A percentile compares a stretch with the other conserved stretches of the same genome.
Evolutionary conservation across 2,329 filamentous ascomycete genomes (phyloP).

Genomic region (Stachybotrys chartarum): DNA sequence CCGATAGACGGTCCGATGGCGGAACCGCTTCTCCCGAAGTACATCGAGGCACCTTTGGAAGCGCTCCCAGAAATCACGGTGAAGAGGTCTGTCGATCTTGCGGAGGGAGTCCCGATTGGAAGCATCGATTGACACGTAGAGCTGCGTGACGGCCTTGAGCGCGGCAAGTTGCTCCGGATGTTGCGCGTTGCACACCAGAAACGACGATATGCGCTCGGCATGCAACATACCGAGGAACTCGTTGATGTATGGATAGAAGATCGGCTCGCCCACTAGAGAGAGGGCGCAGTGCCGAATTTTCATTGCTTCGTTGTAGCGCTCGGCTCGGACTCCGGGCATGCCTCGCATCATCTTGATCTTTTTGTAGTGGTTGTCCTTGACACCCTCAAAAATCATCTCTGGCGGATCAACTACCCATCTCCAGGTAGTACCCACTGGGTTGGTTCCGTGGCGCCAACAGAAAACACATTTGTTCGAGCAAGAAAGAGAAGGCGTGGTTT

Average conservation of each 20-base stretch:
- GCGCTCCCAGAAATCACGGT: slow-evolving; percentile 96
- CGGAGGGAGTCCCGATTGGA: slow-evolving; percentile 82
- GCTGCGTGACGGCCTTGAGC: slow-evolving; percentile 80
- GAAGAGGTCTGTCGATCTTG: slow-evolving; percentile 83
- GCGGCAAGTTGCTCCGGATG: slow-evolving; percentile 84
- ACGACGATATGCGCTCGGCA: slow-evolving; percentile 79
- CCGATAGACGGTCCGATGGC: slow-evolving; percentile 88
- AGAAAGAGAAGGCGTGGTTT: slow-evolving; percentile 88
- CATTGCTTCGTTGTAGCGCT: slow-evolving; percentile 90
- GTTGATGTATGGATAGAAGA: slow-evolving; percentile 98
- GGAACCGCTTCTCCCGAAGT: slow-evolving; percentile 71
- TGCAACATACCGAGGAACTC: slow-evolving; percentile 82
- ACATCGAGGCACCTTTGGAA: slow-evolving; percentile 90
- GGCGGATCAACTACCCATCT: slow-evolving; percentile 92
- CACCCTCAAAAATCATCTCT: slow-evolving; percentile 80
- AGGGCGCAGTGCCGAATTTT: slow-evolving; percentile 88
- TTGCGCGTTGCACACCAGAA: slow-evolving; percentile 95
- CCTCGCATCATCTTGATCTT: slow-evolving; percentile 98
- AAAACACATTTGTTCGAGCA: slow-evolving; percentile 99
- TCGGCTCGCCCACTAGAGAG: slow-evolving; percentile 91
- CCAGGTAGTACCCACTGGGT: slow-evolving; percentile 94
- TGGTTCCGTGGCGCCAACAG: slow-evolving; percentile 97
- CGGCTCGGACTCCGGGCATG: slow-evolving; percentile 84
- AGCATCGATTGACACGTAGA: slow-evolving; percentile 95
- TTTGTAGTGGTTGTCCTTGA: slow-evolving; percentile 87